phyloP scores from a whole-genome alignment of 768 basidiomycete genomes.

The Glaciozyma antarctica region DNA sequence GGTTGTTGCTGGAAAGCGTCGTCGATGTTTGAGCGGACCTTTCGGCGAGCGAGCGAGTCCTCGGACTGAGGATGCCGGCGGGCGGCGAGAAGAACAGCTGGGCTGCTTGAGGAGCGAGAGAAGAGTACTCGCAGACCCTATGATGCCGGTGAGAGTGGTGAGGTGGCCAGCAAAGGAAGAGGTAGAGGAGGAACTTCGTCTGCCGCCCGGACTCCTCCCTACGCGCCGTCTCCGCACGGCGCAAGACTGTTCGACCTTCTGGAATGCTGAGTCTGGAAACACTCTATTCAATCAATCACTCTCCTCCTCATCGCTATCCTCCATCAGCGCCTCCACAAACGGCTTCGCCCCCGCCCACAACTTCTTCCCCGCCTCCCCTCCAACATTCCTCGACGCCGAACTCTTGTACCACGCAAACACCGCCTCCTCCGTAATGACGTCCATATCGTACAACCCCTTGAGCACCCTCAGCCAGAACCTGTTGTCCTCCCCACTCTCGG shows the following conservation, averaged over 20 bases:
- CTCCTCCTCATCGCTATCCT: conserved; percentile 46
- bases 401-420: conserved; percentile 74
- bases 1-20: too few relatives aligned
- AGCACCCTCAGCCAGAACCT: conserved; percentile 76
- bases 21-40: too few relatives aligned
- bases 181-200: too few relatives aligned
- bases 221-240: too few relatives aligned
- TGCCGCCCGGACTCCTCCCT: too few relatives aligned
- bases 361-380: conserved; percentile 48
- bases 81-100: too few relatives aligned
- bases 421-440: conserved; percentile 81
- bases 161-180: too few relatives aligned
- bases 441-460: conserved; percentile 77
- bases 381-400: conserved; percentile 54
- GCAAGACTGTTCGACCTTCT: not conserved
- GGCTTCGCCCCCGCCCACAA: conserved; percentile 46
- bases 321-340: conserved; percentile 64
- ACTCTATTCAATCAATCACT: not conserved
- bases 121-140: too few relatives aligned
- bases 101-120: too few relatives aligned
- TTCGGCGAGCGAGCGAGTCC: too few relatives aligned
- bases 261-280: not conserved
- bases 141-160: too few relatives aligned
- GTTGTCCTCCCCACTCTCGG: conserved; percentile 47
- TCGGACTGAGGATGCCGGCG: too few relatives aligned